Base-by-base conservation (phyloP, 2,329 filamentous ascomycete species). In the Pseudopyricularia cyperi region DNA sequence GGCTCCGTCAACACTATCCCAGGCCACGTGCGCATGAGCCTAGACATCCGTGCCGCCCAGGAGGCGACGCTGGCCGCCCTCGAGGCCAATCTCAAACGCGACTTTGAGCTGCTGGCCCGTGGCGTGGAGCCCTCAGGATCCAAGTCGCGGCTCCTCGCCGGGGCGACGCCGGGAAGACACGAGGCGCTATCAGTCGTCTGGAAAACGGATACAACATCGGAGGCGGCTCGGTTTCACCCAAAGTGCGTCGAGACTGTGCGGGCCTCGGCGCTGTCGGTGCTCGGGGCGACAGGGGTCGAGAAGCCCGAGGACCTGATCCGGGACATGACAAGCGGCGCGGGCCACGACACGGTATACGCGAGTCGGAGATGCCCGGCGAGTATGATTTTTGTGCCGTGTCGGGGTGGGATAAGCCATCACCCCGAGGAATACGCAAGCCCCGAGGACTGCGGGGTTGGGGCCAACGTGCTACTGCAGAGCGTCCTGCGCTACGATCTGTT, bases 1-100 rank as follows among this genome's bases (percentile, higher is more conserved):
- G 83, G 83, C 4, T 83, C 76, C 55, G 85, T 84, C 15, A 89
- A 89, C 64, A 89, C 85, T 0, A 81, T 89, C 0, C 83, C 85
- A 0, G 82, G 83, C 0, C 65, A 70, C 30, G 85, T 88, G 6
- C 72, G 72, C 46, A 86, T 88, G 64, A 80, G 74, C 30, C 74
- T 88, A 5, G 85, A 89, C 59, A 77, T 88, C 51, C 78, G 84
- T 32, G 74, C 77, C 0, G 74, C 71, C 5, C 69, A 74, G 33
- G 77, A 84, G 59, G 67, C 68, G 24, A 74, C 71, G 3, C 73
- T 87, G 1, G 68, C 74, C 4, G 65, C 67, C n/a, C 71, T 86
- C 44, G 81, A 84, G 59, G 62, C 69, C 6, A 69, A 74, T 46
- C 66, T 86, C 50, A 72, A 72, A 53, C 60, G 61, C 3, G 79